Base-by-base conservation (phyloP, 805 yeast genomes). In the Saccharomycopsis malanga region DNA sequence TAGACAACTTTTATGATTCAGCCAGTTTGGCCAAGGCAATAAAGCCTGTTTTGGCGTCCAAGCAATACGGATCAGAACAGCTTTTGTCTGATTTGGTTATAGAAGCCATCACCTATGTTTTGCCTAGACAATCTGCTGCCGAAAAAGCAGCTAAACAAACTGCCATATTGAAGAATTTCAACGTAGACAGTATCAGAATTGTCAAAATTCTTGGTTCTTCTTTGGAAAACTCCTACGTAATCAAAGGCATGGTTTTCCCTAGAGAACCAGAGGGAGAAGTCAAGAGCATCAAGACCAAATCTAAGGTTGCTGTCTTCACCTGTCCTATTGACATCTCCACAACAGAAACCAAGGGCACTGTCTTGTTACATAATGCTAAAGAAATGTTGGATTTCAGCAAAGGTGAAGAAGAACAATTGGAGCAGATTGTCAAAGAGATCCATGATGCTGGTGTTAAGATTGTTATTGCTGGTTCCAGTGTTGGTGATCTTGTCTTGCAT, bases 261-360 rank as follows among this genome's bases (percentile, higher is more conserved):
- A 78, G 94, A 58, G 95, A 88, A 65, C 96, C 98, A n/a, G 98
- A 91, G 64, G 94, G 97, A 14, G 81, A 79, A 56, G 67, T 89
- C 42, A 87, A 87, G 62, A 74, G 80, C 53, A 69, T 83, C 48
- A 62, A 58, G 7, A 59, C 64, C 39, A 79, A 74, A 57, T 79
- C 94, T 15, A 88, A 87, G 63, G 98, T 93, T 39, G 98, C 86
- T 7, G 89, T 88, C 2, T 93, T 73, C 70, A 87, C 96, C 6
- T 83, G 95, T 64, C 97, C 98, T 23, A 79, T 93, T 46, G 98
- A 93, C 67, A 87, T 87, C 52, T 83, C 96, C 12, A 83, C 88
- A 52, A 89, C 98, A n/a, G 98, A 93, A 69, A 91, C 98, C 20
- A 91, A 91, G 69, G 98, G 98, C 43, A 93, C 98, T 14, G 98